These are phyloP conservation scores for Candida smagusa DNA, from an alignment of 1,139 yeast species.

Conservation along the genomic window DNA sequence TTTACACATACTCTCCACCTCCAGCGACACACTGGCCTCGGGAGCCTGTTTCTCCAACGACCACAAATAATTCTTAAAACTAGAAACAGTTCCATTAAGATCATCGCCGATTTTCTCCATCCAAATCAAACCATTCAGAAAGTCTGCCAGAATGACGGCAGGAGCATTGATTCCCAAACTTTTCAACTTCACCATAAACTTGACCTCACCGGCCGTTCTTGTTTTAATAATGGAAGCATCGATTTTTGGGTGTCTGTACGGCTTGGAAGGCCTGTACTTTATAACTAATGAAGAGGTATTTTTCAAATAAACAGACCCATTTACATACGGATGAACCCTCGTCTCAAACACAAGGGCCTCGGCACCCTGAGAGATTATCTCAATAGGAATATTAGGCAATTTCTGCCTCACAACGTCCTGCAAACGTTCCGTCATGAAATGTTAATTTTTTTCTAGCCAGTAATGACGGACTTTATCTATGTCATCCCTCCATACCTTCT, in stretches of 20 bases:
- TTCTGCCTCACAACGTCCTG: conserved; percentile 15
- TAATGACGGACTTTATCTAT: conserved; percentile 21
- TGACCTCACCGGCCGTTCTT: conserved; percentile 81
- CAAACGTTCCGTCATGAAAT: conserved; percentile 9
- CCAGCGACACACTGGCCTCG: conserved; percentile 25
- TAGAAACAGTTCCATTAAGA: conserved; percentile 49
- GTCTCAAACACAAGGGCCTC: conserved; percentile 82
- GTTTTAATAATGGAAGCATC: conserved; percentile 75
- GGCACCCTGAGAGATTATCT: conserved; percentile 85
- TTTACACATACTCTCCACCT: conserved; percentile 40
- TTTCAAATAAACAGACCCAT: conserved; percentile 19
- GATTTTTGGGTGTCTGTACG: conserved; percentile 81
- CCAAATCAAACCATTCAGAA: conserved; percentile 80
- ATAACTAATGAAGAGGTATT: conserved; percentile 49
- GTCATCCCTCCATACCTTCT: conserved; percentile 46
- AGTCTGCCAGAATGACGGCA: conserved; percentile 65
- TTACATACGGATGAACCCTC: conserved; percentile 63
- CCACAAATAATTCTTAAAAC: conserved; percentile 75
- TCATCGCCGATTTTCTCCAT: conserved; percentile 70
- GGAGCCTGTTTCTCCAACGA: conserved; percentile 36
- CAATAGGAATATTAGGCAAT: conserved; percentile 47
- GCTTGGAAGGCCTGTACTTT: conserved; percentile 85
- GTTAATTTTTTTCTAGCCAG: neutral
- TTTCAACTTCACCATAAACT: conserved; percentile 62
- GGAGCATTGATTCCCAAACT: conserved; percentile 65